Conservation (phyloP, 2,329 filamentous ascomycete species). For the Fusarium torulosum region DNA sequence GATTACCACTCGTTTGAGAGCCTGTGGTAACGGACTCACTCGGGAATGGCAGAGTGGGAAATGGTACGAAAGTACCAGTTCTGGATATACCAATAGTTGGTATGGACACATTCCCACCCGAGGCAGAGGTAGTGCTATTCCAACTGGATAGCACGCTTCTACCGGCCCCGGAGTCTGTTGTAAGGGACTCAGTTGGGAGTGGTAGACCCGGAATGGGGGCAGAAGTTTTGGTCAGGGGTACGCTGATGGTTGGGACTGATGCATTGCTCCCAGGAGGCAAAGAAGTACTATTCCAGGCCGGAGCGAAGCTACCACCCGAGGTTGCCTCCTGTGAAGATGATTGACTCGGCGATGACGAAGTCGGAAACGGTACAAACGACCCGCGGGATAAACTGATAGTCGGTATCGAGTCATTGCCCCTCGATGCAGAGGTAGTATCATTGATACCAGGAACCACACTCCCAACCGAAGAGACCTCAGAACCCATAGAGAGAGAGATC, state of each 20-base stretch:
- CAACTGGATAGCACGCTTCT: background rate
- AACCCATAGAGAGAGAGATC: background rate
- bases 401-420: background rate
- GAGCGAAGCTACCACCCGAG: background rate
- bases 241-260: conserved; percentile 7
- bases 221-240: conserved; percentile 1
- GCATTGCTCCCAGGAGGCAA: background rate
- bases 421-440: conserved; percentile 1
- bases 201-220: conserved; percentile 1
- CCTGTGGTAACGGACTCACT: background rate
- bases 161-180: background rate
- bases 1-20: background rate
- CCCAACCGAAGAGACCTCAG: background rate
- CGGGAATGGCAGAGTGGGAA: background rate
- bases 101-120: conserved; percentile 2
- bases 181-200: background rate
- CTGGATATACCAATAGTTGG: background rate
- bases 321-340: background rate
- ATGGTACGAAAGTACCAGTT: background rate
- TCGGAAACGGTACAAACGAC: conserved; percentile 18
- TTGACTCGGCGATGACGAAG: background rate
- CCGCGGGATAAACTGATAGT: conserved; percentile 9
- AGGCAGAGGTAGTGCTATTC: background rate
- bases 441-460: conserved; percentile 15
- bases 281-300: conserved; percentile 16